phyloP scores from a whole-genome alignment of 2,329 filamentous ascomycete species.

The Aspergillus tanneri region DNA sequence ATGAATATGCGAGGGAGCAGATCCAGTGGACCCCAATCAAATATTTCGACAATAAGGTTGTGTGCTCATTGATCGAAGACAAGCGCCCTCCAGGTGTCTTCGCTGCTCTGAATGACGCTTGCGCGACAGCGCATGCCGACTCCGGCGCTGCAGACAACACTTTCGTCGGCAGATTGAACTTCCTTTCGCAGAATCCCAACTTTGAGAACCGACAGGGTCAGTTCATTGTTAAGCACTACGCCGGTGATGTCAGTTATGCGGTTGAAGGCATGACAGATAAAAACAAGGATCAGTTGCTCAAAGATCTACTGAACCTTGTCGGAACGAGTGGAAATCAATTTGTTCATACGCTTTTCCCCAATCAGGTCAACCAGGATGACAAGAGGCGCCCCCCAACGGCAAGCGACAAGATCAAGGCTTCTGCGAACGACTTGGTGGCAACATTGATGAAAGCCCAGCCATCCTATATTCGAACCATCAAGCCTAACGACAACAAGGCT shows the following conservation, averaged over 20 bases:
- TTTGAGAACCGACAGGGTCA: slow-evolving; percentile 89
- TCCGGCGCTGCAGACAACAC: slow-evolving; percentile 91
- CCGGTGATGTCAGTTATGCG: slow-evolving; percentile 91
- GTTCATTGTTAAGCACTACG: slow-evolving; percentile 99
- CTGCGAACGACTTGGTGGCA: slow-evolving; percentile 89
- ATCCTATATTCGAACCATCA: slow-evolving; percentile 98
- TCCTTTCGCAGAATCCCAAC: slow-evolving; percentile 82
- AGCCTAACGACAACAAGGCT: slow-evolving; percentile 98
- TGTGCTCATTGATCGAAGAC: slow-evolving; percentile 95
- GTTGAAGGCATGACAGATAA: slow-evolving; percentile 98
- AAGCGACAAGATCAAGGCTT: slow-evolving; percentile 92
- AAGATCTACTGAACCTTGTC: slow-evolving; percentile 86
- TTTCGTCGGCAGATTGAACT: slow-evolving; percentile 89
- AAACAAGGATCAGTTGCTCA: slow-evolving; percentile 96
- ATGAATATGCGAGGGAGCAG: slow-evolving; percentile 92
- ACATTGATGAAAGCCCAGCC: slow-evolving; percentile 97
- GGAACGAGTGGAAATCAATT: slow-evolving; percentile 81
- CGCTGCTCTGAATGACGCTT: slow-evolving; percentile 94
- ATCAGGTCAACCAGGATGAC: slow-evolving; percentile 94
- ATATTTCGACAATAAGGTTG: slow-evolving; percentile 99
- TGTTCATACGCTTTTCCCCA: slow-evolving; percentile 82
- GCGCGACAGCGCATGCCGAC: slow-evolving; percentile 96
- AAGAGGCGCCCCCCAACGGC: slow-evolving; percentile 90
- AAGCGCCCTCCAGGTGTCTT: slow-evolving; percentile 87
- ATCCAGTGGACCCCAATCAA: slow-evolving; percentile 99